phyloP scores from a whole-genome alignment of 2,329 filamentous ascomycete genomes.

The Colletotrichum musae region DNA sequence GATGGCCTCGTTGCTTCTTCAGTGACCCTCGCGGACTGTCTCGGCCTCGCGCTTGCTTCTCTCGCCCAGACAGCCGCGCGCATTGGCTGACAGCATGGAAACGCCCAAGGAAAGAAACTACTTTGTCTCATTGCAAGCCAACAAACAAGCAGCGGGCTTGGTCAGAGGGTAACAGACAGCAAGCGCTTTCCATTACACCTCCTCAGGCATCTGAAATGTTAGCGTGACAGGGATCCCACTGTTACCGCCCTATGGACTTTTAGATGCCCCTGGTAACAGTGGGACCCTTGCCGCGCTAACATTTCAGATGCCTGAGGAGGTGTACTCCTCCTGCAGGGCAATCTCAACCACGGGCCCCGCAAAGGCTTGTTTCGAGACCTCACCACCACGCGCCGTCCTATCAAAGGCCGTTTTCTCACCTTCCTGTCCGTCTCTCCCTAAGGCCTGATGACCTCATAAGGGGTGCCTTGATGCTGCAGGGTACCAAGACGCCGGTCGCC shows the following conservation, averaged over 20 bases:
- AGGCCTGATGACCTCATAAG: slow-evolving; percentile 37
- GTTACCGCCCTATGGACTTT: too few species aligned
- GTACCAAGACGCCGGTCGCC: slow-evolving; percentile 4
- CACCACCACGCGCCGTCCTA: slow-evolving; percentile 23
- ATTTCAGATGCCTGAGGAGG: too few species aligned
- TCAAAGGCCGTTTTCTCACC: background rate
- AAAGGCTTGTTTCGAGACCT: slow-evolving; percentile 40
- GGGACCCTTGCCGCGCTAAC: too few species aligned
- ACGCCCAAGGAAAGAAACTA: background rate
- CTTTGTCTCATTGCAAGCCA: background rate
- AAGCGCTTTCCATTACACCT: background rate
- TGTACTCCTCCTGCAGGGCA: slow-evolving; percentile 15
- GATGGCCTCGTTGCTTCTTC: background rate
- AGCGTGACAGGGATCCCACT: too few species aligned
- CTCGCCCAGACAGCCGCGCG: slow-evolving; percentile 10
- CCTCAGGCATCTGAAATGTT: background rate
- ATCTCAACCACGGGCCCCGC: slow-evolving; percentile 20
- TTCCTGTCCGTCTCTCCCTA: slow-evolving; percentile 13
- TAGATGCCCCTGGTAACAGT: too few species aligned
- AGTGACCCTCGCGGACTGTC: background rate
- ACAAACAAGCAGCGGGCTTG: too few species aligned
- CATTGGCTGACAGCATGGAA: slow-evolving; percentile 31
- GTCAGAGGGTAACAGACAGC: too few species aligned
- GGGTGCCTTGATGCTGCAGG: background rate
- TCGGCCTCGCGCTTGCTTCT: slow-evolving; percentile 4